Evolutionary conservation across 1,284 basidiomycete genomes (phyloP), one percentile per base, ranked within the genome.

Genomic region (Apiotrichum brassicae): DNA sequence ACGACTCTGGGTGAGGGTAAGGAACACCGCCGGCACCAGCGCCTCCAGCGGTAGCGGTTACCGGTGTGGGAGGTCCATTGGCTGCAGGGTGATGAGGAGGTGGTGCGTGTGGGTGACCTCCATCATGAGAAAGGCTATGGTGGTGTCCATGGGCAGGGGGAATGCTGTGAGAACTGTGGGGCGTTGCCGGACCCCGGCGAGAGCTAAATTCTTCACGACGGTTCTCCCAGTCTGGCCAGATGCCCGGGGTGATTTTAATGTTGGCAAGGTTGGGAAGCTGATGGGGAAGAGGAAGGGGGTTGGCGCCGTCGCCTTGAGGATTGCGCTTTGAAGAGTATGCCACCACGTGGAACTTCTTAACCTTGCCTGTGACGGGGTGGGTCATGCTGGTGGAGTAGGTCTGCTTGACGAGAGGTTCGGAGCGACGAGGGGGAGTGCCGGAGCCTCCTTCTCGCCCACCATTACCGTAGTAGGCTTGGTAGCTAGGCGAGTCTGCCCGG

Each of bases 321-420:
- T 71, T 70, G 42, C 62, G 62, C 64, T 71, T 72, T 37, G 62
- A 64, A 12, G 66, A 68, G 48, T 72, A 72, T 3, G 65, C 70
- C 1, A 72, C 70, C 9, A 72, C 68, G 48, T 72, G 70, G 43
- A 70, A 72, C 49, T 69, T 71, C 44, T 69, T 71, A 6, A 62
- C 54, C 52, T 68, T 68, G 43, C 57, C 59, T 9, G 62, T 67
- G 50, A 61, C 59, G 0, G 67, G 67, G 50, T 68, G 62, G 3
- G 62, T 65, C 68, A 71, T 72, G 28, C 60, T 63, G 3, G 68
- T 71, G 33, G 67, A 68, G 51, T 71, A 72, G 1, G 70, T 72
- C 56, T 72, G 70, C 56, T 72, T 72, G 63, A 72, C 62, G 4
- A 72, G 52, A 16, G 63, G 59, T 37, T 68, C 68, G 4, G 58